Evolutionary conservation across 371 early-diverging fungal genomes (phyloP), one percentile per base, ranked within the genome.

Genomic region (Mortierella sp.): DNA sequence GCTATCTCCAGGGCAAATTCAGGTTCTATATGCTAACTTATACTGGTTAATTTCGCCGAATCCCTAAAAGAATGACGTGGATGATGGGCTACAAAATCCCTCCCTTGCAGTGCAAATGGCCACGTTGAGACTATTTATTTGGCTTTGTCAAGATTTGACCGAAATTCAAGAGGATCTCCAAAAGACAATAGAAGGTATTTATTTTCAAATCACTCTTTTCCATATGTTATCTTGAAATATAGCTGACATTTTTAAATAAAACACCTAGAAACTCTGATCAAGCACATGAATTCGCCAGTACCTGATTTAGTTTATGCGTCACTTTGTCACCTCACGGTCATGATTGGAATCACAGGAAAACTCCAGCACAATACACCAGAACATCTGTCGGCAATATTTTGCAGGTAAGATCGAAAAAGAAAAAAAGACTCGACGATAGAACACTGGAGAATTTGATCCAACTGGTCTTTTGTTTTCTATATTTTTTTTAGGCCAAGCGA

Each of bases 141-240:
- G 79, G 79, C 47, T 72, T 23, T 66, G 70, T 23, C 79, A 78
- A 28, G 73, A 78, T 37, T 34, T 78, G 58, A 19, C 34, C 22
- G 79, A 78, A 40, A 73, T 78, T 51, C 70, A 78, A n/a, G 79
- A 73, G 37, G 73, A 78, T 42, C 58, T 78, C 4, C 70, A 65
- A 31, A 68, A 62, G 26, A 73, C 79, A 1, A 62, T 78, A n/a
- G 69, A 69, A 63, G 76, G 76, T 76, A 70, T 47, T n/a, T n/a
- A n/a, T 8, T 17, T 22, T 13, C 17, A 17, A n/a, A n/a, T 47
- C n/a, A n/a, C n/a, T 17, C 8, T 3, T 47, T 8, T 47, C 4
- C n/a, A 7, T 37, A 9, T 37, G 40, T 37, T 9, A 51, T 40
- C 6, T 13, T 40, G 6, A 40, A 40, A 9, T 9, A 40, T 40